Base-by-base conservation (phyloP, 2,329 filamentous ascomycete species). In the Cadophora sp. region DNA sequence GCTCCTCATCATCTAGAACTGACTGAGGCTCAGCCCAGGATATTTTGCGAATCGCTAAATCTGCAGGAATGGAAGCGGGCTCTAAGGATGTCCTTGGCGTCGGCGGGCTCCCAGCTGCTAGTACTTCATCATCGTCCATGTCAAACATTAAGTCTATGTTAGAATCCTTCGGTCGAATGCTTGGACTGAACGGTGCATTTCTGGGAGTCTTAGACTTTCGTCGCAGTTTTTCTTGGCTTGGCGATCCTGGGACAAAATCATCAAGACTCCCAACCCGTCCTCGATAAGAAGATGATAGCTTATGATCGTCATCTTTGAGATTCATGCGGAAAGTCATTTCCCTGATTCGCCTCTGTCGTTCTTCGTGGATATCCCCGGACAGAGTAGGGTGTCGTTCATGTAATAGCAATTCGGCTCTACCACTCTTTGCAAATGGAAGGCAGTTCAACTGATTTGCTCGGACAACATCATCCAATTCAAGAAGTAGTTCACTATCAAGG, bases 81-180 rank as follows among this genome's bases (percentile, higher is more conserved):
- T 73, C 64, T 22, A 45, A 22, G 27, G 56, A n/a, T 22, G 61
- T 39, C 24, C 55, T 67, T 18, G 60, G 51, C 58, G 39, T 13
- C 3, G 69, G 70, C 30, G 69, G 64, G 60, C 65, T 72, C 43
- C 51, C 51, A 50, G 60, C 56, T 16, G 59, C 41, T 11, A 72
- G 64, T 16, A 65, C 48, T 20, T 76, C 74, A 36, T 77, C 76
- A 22, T 96, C 94, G 66, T 97, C 95, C 94, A 97, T 97, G 71
- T 93, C 89, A 76, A 97, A 97, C 78, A 97, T 97, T 64, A 97
- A 84, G 72, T 97, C 94, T 45, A 84, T 84, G 1, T 85, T 82
- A 0, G 91, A 94, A 22, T 84, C 84, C 73, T 88, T 93, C 1
- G 90, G 84, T 64, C 87, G 89, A 53, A 96, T 81, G 20, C 81